Evolutionary conservation across 106 monocot species (phyloP), one percentile per base, ranked within the genome.

Genomic region (Platanthera guangdongensis): DNA sequence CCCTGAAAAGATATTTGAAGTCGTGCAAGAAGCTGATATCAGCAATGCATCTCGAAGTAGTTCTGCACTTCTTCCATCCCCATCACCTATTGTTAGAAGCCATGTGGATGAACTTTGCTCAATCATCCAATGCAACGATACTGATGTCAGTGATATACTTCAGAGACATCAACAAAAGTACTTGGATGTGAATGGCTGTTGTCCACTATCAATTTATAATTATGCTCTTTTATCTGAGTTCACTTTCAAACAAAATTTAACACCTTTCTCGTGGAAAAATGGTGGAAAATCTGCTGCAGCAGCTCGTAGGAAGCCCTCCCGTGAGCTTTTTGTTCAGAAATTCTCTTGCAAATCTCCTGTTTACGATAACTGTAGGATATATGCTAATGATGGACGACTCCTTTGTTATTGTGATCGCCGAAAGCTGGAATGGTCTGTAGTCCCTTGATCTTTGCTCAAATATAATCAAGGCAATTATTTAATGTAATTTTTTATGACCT

Each of bases 311-410:
- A 93, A 86, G 76, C 79, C 87, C 76, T 91, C 96, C n/a, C 85
- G 93, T 48, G 89, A 89, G 57, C 84, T 88, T 72, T 97, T 97
- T 84, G 89, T 97, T 73, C 87, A 88, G 77, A 94, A 97, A 67
- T 97, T 97, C 59, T 91, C 96, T 8, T 97, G 96, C 80, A 97
- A 97, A 81, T 83, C 93, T 47, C 96, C 93, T 74, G 93, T 97
- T 72, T 97, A 97, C 81, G 91, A 97, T 73, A 97, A 97, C 72
- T 97, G 91, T 68, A 91, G 94, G 68, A 97, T 97, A 63, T 97
- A 83, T 85, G 93, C 96, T 39, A 91, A 75, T 80, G 96, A 97
- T 91, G 96, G 96, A 21, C 80, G 96, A 75, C 78, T 97, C 69
- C 91, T 97, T 73, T 97, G 96, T 76, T 94, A 94, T 78, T 93